Evolutionary conservation across 176 grass and related monocot species (phyloP), one percentile per base, ranked within the genome.

Genomic region (Thalia dealbata): DNA sequence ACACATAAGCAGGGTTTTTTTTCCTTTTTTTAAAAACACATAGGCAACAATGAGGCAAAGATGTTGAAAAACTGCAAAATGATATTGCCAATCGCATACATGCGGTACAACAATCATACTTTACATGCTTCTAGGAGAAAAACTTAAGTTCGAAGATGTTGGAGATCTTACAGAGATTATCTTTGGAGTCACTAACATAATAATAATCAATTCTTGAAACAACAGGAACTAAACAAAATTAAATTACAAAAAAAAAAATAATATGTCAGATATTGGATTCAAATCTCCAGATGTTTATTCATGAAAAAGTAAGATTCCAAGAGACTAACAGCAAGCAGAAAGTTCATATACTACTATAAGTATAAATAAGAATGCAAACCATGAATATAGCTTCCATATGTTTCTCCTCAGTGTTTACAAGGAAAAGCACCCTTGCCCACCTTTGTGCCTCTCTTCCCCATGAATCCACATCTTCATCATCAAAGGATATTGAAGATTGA

Each of bases 361-460:
- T 61, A 4, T 48, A 26, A 46, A 50, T 18, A 71, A 78, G 50
- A 69, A 56, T 18, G 19, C 84, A 78, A 80, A 92, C 92, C 86
- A 63, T 58, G 75, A 89, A 85, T 78, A 90, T 78, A 72, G 23
- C 80, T 42, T 83, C 69, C 44, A 96, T 69, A 68, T 89, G 80
- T 64, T 92, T 75, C 73, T 85, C 82, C 52, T 91, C 79, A 52
- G 80, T 82, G 69, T 78, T 73, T 82, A 87, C 77, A 87, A 96
- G 84, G 87, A 92, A 51, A 83, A 96, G 81, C 76, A 80, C 62
- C 73, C 89, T 88, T 35, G 92, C 82, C 92, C 92, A 96, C 78
- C 92, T 92, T 81, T 78, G 85, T 69, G 89, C 86, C 78, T 88
- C 86, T 78, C 76, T 79, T 87, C 91, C 92, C 92, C 92, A 96